A percentile compares a stretch with the other conserved stretches of the same genome.
Conservation (phyloP, 1,139 yeast genomes). For the Pichia inconspicua region DNA sequence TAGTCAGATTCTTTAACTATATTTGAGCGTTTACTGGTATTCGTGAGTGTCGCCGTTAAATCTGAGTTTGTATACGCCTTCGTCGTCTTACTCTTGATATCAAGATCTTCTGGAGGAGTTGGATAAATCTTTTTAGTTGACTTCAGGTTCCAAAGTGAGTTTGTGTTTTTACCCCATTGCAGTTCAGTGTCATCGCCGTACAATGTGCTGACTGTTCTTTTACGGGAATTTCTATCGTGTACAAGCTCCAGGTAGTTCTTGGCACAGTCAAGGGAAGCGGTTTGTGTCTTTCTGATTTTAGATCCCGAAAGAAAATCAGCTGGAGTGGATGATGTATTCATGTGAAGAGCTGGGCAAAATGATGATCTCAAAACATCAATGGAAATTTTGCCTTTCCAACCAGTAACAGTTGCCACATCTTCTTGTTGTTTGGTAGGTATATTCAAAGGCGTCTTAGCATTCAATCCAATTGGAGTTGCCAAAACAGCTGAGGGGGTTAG, state of each 20-base stretch:
- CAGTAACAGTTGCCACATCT: conserved; percentile 7
- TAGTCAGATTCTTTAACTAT: background rate
- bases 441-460: conserved; percentile 28
- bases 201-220: conserved; percentile 1
- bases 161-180: conserved; percentile 5
- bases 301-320: background rate
- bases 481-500: conserved; percentile 31
- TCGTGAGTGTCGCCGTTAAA: no score
- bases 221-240: conserved; percentile 4
- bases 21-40: background rate
- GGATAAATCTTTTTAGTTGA: conserved; percentile 12
- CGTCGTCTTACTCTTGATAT: background rate
- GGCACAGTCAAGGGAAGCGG: conserved; percentile 1
- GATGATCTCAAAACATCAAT: conserved; percentile 41
- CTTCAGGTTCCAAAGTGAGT: conserved; percentile 7
- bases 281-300: background rate
- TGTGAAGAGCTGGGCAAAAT: conserved; percentile 26
- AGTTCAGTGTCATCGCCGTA: background rate
- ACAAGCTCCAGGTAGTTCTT: conserved; percentile 7
- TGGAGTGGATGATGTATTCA: conserved; percentile 8
- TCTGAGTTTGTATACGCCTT: conserved; percentile 7
- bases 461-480: conserved; percentile 34
- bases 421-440: conserved; percentile 13
- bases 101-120: conserved; percentile 27
- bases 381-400: conserved; percentile 41